Conservation (phyloP, 345 rosid genomes). For the Populus ilicifolia region DNA sequence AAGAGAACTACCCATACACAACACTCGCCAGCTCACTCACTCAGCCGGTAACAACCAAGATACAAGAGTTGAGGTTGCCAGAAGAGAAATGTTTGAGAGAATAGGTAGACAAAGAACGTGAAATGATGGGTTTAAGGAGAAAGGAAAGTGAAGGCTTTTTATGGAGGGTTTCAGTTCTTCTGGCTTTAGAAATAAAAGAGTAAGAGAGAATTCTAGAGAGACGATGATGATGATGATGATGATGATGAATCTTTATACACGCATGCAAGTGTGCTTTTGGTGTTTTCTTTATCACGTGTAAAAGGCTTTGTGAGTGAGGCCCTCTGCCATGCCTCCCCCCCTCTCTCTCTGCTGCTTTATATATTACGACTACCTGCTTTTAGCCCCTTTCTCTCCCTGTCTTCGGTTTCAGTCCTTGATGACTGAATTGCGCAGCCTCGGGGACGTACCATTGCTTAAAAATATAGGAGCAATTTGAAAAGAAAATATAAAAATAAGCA, state of each 20-base stretch:
- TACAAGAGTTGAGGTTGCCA: not conserved
- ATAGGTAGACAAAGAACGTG: constrained; percentile 18
- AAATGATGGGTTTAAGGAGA: constrained; percentile 13
- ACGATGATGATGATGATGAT: constrained; percentile 48
- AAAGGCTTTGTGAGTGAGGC: constrained; percentile 37
- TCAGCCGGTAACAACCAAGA: not conserved
- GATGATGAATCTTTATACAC: constrained; percentile 71
- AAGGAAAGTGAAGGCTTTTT: constrained; percentile 1
- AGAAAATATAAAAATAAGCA: not conserved
- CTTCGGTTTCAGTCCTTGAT: constrained; percentile 25
- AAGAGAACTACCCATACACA: not conserved
- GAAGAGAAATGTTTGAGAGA: not conserved
- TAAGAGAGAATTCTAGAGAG: constrained; percentile 17
- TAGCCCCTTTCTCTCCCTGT: constrained; percentile 5
- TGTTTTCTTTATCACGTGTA: constrained; percentile 95
- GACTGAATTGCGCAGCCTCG: constrained; percentile 43
- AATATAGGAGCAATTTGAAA: constrained; percentile 2
- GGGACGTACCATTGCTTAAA: constrained; percentile 21
- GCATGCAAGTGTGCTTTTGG: constrained; percentile 90
- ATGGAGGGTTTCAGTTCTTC: not conserved
- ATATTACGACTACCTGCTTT: not conserved
- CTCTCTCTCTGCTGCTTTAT: constrained; percentile 4
- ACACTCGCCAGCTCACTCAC: constrained; percentile 37
- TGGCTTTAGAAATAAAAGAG: not conserved
- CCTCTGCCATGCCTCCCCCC: not conserved